These are phyloP conservation scores for Malassezia sp. DNA, from an alignment of 1,284 basidiomycete species.

Conservation along the genomic window DNA sequence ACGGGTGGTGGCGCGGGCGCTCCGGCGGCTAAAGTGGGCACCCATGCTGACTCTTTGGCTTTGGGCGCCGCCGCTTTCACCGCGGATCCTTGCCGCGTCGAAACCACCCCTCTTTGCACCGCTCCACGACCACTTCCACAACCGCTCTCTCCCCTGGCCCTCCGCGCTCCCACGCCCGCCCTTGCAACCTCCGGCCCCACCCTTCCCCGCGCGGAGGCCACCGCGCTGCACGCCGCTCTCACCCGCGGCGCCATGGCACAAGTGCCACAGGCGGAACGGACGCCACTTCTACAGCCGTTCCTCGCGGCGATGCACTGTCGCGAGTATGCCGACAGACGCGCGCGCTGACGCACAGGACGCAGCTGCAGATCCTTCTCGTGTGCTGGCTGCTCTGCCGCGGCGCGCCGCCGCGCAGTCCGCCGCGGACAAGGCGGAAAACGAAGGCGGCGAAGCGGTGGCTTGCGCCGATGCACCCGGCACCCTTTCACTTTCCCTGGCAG, in stretches of 20 bases:
- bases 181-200: too few relatives aligned
- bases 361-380: slow-evolving; percentile 10
- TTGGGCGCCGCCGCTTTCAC: too few relatives aligned
- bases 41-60: too few relatives aligned
- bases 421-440: slow-evolving; percentile 5
- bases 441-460: slow-evolving; percentile 3
- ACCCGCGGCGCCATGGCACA: slow-evolving; percentile 2
- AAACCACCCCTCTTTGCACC: too few relatives aligned
- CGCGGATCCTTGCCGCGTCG: too few relatives aligned
- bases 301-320: slow-evolving; percentile 6
- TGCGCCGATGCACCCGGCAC: neutral
- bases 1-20: too few relatives aligned
- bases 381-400: neutral
- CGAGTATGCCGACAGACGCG: neutral
- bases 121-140: too few relatives aligned
- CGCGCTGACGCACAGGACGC: slow-evolving; percentile 5
- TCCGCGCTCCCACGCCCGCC: too few relatives aligned
- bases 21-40: too few relatives aligned
- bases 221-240: slow-evolving; percentile 2
- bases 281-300: neutral
- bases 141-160: too few relatives aligned
- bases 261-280: neutral
- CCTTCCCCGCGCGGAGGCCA: too few relatives aligned
- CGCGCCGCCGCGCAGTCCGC: neutral
- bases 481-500: slow-evolving; percentile 1